Evolutionary conservation across 2,329 filamentous ascomycete species (phyloP).

Genomic region (Fusarium sp.): DNA sequence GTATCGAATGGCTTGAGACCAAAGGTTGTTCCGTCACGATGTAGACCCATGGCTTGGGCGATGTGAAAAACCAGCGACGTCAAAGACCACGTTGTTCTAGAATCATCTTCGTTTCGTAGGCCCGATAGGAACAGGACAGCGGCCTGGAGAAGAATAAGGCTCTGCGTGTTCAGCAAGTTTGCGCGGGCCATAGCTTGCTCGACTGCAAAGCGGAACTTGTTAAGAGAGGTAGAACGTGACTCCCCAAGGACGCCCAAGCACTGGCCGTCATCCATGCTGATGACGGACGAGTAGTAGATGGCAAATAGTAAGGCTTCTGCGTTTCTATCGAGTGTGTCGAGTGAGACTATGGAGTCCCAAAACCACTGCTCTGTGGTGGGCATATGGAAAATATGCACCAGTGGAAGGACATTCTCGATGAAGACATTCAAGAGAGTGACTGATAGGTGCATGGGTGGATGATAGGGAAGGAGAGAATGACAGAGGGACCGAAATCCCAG

Average conservation of each 20-base stretch:
- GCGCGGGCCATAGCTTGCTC: not conserved
- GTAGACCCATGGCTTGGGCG: not conserved
- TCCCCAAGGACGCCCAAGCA: not conserved
- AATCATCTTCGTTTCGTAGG: not conserved
- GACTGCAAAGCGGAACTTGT: not conserved
- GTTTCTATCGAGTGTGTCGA: not conserved
- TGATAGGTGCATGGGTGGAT: not conserved
- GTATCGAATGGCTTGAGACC: not conserved
- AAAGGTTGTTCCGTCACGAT: not conserved
- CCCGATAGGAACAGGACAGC: not conserved
- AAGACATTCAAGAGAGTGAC: not conserved
- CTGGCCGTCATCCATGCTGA: not conserved
- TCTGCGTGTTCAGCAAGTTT: not conserved
- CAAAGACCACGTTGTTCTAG: not conserved
- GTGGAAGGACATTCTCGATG: not conserved
- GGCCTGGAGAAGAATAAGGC: not conserved
- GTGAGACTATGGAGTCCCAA: not conserved
- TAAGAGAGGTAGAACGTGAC: not conserved
- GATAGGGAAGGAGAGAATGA: fast-evolving
- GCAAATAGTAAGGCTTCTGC: not conserved
- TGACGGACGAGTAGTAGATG: not conserved
- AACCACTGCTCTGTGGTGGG: not conserved
- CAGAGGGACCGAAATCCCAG: not conserved
- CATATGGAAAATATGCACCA: not conserved
- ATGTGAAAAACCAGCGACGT: not conserved